Evolutionary conservation across 2,329 filamentous ascomycete species (phyloP).

Genomic region (Exophiala aquamarina): DNA sequence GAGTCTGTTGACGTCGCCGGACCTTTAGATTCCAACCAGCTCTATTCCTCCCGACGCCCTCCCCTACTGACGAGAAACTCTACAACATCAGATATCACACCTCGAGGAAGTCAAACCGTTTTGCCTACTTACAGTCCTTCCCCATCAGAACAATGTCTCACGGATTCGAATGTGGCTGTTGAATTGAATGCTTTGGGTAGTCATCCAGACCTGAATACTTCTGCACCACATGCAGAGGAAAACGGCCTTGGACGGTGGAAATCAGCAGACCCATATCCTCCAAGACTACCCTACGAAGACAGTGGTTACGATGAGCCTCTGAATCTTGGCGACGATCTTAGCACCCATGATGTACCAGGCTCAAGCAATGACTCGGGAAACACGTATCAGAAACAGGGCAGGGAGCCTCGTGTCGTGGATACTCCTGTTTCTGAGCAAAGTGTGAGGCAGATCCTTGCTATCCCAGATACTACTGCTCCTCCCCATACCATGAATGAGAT

Average conservation of each 20-base stretch:
- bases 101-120: constrained; percentile 21
- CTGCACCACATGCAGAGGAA: too few relatives aligned
- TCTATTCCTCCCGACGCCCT: constrained; percentile 7
- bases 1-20: neutral
- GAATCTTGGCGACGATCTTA: neutral
- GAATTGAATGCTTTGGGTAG: too few relatives aligned
- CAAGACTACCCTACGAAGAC: constrained; percentile 17
- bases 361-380: too few relatives aligned
- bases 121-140: constrained; percentile 8
- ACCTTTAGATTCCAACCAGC: neutral
- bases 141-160: neutral
- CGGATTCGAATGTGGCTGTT: neutral
- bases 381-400: too few relatives aligned
- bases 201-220: too few relatives aligned
- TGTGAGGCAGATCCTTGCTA: too few relatives aligned
- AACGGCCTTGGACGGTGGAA: too few relatives aligned
- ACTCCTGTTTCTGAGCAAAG: too few relatives aligned
- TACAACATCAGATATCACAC: constrained; percentile 22
- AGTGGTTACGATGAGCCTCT: constrained; percentile 24
- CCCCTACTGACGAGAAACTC: constrained; percentile 15
- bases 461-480: too few relatives aligned
- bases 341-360: too few relatives aligned
- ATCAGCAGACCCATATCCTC: neutral
- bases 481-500: too few relatives aligned
- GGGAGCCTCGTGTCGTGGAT: too few relatives aligned